Percentiles rank a stretch among this genome's conserved stretches.
Evolutionary conservation across 129 eudicot species (phyloP).

Genomic region (Glebionis coronaria): DNA sequence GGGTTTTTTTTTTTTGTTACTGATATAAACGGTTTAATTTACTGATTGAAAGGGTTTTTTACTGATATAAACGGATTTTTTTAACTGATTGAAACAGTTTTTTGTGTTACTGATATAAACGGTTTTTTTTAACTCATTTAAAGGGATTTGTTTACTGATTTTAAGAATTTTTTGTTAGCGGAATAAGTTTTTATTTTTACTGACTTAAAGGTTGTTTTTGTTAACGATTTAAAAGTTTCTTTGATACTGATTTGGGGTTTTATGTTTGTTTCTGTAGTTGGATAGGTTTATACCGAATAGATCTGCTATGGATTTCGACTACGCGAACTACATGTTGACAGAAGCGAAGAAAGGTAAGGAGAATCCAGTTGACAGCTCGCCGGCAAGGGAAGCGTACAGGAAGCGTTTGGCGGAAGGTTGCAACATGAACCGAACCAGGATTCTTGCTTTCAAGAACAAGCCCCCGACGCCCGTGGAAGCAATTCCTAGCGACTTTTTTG

Average conservation of each 20-base stretch:
- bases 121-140: no score
- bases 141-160: no score
- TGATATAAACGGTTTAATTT: no score
- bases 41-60: no score
- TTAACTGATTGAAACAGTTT: no score
- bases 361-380: constrained; percentile 66
- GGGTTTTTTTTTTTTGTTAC: no score
- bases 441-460: constrained; percentile 94
- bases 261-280: constrained; percentile 47
- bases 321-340: constrained; percentile 80
- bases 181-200: no score
- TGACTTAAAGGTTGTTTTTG: neutral
- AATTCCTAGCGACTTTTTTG: constrained; percentile 36
- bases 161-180: no score
- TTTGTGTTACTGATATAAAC: no score
- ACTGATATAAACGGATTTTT: no score
- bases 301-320: constrained; percentile 93
- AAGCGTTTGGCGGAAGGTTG: constrained; percentile 80
- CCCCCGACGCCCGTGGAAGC: constrained; percentile 69
- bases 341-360: constrained; percentile 84
- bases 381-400: constrained; percentile 82
- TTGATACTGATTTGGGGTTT: neutral
- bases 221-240: neutral
- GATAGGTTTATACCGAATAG: constrained; percentile 93
- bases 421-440: constrained; percentile 83